phyloP scores from a whole-genome alignment of 2,329 filamentous ascomycete species.

The Ampelomyces quisqualis region DNA sequence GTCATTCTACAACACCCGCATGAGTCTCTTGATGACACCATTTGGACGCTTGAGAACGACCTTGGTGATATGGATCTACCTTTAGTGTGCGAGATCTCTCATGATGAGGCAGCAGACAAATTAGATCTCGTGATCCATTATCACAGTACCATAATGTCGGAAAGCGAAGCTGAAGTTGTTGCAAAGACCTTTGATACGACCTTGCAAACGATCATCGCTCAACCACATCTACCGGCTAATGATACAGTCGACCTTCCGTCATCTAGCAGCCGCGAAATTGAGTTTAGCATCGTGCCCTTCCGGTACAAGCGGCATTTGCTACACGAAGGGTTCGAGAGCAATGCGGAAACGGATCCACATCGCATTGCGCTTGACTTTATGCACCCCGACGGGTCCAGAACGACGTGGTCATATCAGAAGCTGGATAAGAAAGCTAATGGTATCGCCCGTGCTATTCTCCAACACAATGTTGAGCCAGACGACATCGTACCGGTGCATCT shows the following conservation, averaged over 20 bases:
- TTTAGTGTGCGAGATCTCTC: slow-evolving; percentile 73
- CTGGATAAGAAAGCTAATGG: slow-evolving; percentile 37
- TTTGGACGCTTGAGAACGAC: slow-evolving; percentile 56
- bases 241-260: slow-evolving; percentile 30
- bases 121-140: slow-evolving; percentile 65
- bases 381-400: slow-evolving; percentile 29
- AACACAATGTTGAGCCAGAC: slow-evolving; percentile 23
- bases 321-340: slow-evolving; percentile 44
- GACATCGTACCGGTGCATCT: slow-evolving; percentile 43
- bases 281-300: too few species aligned
- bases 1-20: slow-evolving; percentile 72
- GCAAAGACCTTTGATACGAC: slow-evolving; percentile 32
- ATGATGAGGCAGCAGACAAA: slow-evolving; percentile 54
- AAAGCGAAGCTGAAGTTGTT: slow-evolving; percentile 30
- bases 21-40: slow-evolving; percentile 45
- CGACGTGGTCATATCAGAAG: slow-evolving; percentile 37
- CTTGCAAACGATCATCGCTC: slow-evolving; percentile 26
- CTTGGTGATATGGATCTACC: slow-evolving; percentile 70
- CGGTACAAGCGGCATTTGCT: too few species aligned
- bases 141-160: slow-evolving; percentile 27
- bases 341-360: slow-evolving; percentile 32
- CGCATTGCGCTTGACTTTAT: slow-evolving; percentile 44
- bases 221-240: slow-evolving; percentile 20
- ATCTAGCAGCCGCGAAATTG: too few species aligned
- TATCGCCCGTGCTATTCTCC: slow-evolving; percentile 35